Base-by-base conservation (phyloP, 345 rosid species). In the Eutrema yunnanense region DNA sequence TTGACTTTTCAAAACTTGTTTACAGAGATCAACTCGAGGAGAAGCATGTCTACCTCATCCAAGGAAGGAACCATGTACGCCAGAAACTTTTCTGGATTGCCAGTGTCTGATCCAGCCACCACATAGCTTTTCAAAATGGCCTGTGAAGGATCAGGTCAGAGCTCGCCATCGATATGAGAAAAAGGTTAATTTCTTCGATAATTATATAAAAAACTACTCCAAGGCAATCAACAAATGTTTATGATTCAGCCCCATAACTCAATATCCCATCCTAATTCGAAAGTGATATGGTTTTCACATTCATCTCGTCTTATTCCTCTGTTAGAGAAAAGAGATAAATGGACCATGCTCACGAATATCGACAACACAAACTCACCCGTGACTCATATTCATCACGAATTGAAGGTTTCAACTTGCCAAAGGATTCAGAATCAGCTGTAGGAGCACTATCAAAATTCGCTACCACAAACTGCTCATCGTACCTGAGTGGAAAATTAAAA, bases 81-180 rank as follows among this genome's bases (percentile, higher is more conserved):
- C 82, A 95, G 83, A 73, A 95, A 90, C 44, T 87, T 90, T 79
- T 95, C 99, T 4, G 86, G 89, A 44, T 88, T 84, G 41, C 82
- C 70, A 2, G 87, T 80, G 78, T 92, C 98, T 12, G 92, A 74
- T 65, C 91, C 92, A 56, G 83, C 63, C 68, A 88, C 84, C 75
- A 81, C 82, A 62, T 87, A 95, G 73, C 98, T 94, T 86, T 90
- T 95, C 92, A 95, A 84, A 63, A 95, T 63, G 57, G 98, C 99
- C 99, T 95, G 88, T 27, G 41, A 62, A 69, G 51, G 11, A 52
- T 22, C 8, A 59, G 32, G 43, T 55, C 67, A 70, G 54, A 53
- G 72, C 26, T 69, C 22, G 51, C 33, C 48, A 62, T 56, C 26
- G 7, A 67, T 37, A 62, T 19, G 47, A 55, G 55, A 48, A 26